These are phyloP conservation scores for Candida freyschussii DNA, from an alignment of 1,139 yeast species.

Conservation along the genomic window DNA sequence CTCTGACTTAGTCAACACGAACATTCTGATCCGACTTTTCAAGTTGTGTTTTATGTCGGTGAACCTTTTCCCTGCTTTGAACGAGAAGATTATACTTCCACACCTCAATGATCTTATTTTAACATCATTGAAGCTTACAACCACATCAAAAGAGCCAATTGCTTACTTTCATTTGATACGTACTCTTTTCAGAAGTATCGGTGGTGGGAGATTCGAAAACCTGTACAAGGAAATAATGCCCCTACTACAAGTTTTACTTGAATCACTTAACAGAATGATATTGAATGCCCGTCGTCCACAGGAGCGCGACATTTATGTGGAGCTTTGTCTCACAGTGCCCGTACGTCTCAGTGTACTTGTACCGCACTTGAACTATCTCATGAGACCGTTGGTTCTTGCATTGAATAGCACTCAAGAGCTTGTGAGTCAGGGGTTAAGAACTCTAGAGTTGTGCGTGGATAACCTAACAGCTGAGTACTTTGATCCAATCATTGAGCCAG, in stretches of 20 bases:
- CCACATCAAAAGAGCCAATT: constrained; percentile 88
- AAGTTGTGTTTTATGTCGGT: constrained; percentile 95
- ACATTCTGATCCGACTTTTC: constrained; percentile 78
- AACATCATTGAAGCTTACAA: constrained; percentile 73
- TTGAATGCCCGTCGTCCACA: constrained; percentile 81
- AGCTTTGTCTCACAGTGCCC: constrained; percentile 91
- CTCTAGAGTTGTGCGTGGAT: constrained; percentile 94
- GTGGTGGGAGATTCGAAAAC: constrained; percentile 93
- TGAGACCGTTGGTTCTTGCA: constrained; percentile 89
- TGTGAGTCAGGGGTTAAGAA: constrained; percentile 89
- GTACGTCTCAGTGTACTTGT: constrained; percentile 89
- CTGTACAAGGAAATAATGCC: constrained; percentile 92
- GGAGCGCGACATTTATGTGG: constrained; percentile 91
- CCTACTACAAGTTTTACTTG: constrained; percentile 76
- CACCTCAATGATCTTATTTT: constrained; percentile 80
- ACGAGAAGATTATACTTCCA: constrained; percentile 83
- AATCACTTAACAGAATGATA: constrained; percentile 78
- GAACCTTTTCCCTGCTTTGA: constrained; percentile 79
- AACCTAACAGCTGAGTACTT: constrained; percentile 93
- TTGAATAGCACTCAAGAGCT: constrained; percentile 87
- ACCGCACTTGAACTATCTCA: constrained; percentile 82
- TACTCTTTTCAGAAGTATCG: constrained; percentile 87
- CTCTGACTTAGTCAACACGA: constrained; percentile 72
- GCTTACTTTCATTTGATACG: constrained; percentile 85
- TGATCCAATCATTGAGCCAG: constrained; percentile 96